Conservation (phyloP, 495 filamentous ascomycete species). For the Penicillium daleae region DNA sequence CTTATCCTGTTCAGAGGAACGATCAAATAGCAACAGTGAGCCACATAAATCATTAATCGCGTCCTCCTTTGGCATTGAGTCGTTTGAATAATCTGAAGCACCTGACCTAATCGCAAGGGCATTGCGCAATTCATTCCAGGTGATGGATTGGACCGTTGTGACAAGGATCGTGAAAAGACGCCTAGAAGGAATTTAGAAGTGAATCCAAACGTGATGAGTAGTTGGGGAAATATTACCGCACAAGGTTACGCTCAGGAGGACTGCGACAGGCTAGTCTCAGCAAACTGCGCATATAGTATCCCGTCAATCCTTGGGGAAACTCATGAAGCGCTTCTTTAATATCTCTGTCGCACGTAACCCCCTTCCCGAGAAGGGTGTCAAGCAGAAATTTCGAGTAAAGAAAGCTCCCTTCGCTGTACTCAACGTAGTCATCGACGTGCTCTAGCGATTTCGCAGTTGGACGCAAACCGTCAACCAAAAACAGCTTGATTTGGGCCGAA, state of each 20-base stretch:
- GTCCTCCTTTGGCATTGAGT: neutral
- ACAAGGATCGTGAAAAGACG: neutral
- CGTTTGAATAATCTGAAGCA: neutral
- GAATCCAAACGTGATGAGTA: neutral
- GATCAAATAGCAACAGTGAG: neutral
- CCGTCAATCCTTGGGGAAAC: neutral
- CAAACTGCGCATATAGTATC: constrained; percentile 3
- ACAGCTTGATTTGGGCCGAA: neutral
- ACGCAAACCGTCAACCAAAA: neutral
- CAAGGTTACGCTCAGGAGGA: neutral
- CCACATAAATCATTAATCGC: neutral
- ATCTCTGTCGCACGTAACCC: neutral
- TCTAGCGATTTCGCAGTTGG: neutral
- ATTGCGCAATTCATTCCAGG: neutral
- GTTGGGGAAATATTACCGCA: neutral
- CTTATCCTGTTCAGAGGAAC: neutral
- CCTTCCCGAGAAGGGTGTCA: neutral
- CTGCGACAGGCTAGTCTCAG: neutral
- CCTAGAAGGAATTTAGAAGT: neutral
- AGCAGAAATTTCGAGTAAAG: neutral
- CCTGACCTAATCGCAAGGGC: neutral
- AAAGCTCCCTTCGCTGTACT: constrained; percentile 4
- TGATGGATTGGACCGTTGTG: neutral
- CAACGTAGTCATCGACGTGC: neutral
- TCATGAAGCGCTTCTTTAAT: neutral